A percentile compares a stretch with the other conserved stretches of the same genome.
Evolutionary conservation across 2,329 filamentous ascomycete species (phyloP).

Genomic region (Spiromastix sp.): DNA sequence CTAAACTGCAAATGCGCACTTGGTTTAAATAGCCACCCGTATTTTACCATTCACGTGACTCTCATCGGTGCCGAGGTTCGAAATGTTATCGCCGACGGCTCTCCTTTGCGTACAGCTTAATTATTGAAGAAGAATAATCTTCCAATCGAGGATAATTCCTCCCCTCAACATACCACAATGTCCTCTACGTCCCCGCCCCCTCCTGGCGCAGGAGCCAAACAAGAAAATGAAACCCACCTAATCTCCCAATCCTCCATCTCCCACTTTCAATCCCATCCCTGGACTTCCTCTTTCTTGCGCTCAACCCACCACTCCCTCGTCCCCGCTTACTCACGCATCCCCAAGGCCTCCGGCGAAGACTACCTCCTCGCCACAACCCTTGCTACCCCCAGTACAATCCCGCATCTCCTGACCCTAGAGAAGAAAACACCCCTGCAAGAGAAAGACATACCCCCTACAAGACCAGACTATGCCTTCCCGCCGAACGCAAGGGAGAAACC

Average conservation of each 20-base stretch:
- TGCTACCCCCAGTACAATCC: conserved; percentile 29
- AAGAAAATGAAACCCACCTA: conserved; percentile 4
- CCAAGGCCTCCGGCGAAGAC: conserved; percentile 34
- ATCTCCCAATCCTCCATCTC: conserved; percentile 9
- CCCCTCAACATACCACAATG: too few species aligned
- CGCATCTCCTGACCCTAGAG: conserved; percentile 30
- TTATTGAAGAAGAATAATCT: too few species aligned
- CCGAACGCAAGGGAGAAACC: conserved; percentile 5
- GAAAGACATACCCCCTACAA: conserved; percentile 17
- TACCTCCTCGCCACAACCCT: conserved; percentile 32
- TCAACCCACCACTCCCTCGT: conserved; percentile 28
- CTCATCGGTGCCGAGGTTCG: too few species aligned
- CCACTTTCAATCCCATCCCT: conserved; percentile 17
- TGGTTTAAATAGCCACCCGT: too few species aligned
- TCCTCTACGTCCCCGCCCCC: not conserved
- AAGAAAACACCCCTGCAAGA: conserved; percentile 6
- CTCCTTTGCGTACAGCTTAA: too few species aligned
- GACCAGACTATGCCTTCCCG: conserved; percentile 4
- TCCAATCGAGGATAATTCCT: too few species aligned
- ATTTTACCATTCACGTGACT: too few species aligned
- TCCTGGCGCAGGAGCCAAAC: too few species aligned
- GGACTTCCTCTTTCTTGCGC: conserved; percentile 22
- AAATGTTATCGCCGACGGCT: too few species aligned
- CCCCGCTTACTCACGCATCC: conserved; percentile 28
- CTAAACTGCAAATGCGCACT: too few species aligned